phyloP scores from a whole-genome alignment of 768 basidiomycete genomes.

The Leccinellum luteum region DNA sequence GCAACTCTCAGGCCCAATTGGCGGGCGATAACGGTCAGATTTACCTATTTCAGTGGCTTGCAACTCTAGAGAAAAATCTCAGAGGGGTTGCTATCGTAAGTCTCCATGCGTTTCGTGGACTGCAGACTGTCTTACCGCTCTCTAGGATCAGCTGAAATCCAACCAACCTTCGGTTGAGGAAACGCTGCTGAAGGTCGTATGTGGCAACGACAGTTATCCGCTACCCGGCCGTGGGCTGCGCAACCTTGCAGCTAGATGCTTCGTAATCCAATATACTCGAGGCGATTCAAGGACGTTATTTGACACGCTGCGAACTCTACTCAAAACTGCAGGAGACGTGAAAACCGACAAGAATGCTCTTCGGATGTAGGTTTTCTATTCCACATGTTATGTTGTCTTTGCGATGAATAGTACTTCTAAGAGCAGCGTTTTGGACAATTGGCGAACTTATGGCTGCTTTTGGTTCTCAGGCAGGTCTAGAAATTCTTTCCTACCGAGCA shows the following conservation, averaged over 20 bases:
- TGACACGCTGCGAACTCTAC: conserved; percentile 76
- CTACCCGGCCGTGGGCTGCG: conserved; percentile 84
- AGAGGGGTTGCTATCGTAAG: conserved; percentile 52
- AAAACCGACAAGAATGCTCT: conserved; percentile 66
- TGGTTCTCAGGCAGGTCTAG: conserved; percentile 72
- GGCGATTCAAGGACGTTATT: conserved; percentile 85
- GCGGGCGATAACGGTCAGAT: conserved; percentile 76
- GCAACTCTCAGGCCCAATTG: conserved; percentile 53
- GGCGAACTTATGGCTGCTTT: conserved; percentile 86
- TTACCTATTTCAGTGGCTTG: conserved; percentile 83
- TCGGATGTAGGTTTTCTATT: conserved; percentile 54
- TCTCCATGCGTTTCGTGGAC: neutral
- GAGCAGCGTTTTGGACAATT: conserved; percentile 81
- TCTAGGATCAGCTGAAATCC: conserved; percentile 64
- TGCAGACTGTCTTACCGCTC: conserved; percentile 2
- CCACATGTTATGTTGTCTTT: neutral
- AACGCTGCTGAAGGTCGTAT: conserved; percentile 63
- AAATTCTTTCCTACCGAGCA: neutral
- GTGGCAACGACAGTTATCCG: conserved; percentile 66
- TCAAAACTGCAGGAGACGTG: conserved; percentile 71
- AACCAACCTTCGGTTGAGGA: conserved; percentile 62
- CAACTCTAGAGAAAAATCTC: conserved; percentile 58
- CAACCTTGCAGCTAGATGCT: conserved; percentile 73
- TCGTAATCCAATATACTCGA: conserved; percentile 68
- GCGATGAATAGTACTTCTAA: conserved; percentile 32